Evolutionary conservation across 108 stramenopile species (phyloP), one percentile per base, ranked within the genome.

Genomic region (Cyclostephanos tholiformis): DNA sequence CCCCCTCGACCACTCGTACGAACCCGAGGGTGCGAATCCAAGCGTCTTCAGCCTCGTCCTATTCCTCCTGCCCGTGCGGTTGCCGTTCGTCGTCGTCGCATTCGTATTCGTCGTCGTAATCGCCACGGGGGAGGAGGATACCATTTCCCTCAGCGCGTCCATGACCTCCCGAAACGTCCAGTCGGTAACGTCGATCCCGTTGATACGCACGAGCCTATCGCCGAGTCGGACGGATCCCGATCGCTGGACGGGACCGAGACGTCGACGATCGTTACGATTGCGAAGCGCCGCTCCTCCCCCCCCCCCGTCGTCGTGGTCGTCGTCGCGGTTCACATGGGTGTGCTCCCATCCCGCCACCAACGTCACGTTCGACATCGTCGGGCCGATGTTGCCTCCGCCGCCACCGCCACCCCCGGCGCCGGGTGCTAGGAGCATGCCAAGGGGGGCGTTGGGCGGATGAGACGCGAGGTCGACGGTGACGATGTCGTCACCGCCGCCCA

Each of bases 371-470:
- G 69, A 67, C 10, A 41, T 27, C 35, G 60, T 36, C 14, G 63
- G 61, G n/a, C n/a, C n/a, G n/a, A n/a, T n/a, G n/a, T n/a, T n/a
- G n/a, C n/a, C n/a, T n/a, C n/a, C n/a, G n/a, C n/a, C n/a, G n/a
- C n/a, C 17, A 65, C 22, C 49, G n/a, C 2, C 67, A 27, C 67
- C 59, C 12, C 69, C 59, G 10, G 67, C 71, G 23, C 58, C 60
- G 22, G 83, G 83, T 8, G 83, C 83, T 11, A 84, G 79, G 57
- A 84, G 69, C 56, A 84, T 73, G 60, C 83, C 83, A 8, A 84
- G 83, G 22, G 79, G 74, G 16, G 57, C 49, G 26, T 58, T 20
- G n/a, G 74, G 69, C 3, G 78, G 79, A 25, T 80, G 79, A 0
- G 12, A 3, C 19, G 73, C 48, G 43, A 84, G 74, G 38, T 84